Evolutionary conservation across 768 basidiomycete genomes (phyloP).

Genomic region (Agaricus blazei): DNA sequence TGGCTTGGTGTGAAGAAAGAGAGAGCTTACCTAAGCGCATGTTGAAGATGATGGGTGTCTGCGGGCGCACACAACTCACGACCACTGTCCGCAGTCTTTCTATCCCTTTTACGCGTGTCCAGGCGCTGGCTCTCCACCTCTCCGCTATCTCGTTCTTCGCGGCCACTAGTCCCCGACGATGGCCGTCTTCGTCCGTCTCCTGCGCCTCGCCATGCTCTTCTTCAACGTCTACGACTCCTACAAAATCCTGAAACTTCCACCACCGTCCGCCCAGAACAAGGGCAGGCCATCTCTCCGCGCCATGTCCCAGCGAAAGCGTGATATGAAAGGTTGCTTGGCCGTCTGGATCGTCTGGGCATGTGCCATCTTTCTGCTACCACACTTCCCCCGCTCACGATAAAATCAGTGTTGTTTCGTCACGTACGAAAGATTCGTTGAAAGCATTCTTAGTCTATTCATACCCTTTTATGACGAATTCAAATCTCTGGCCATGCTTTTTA

Average conservation of each 20-base stretch:
- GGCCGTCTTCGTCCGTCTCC: slow-evolving; percentile 62
- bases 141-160: slow-evolving; percentile 11
- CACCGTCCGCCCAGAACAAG: slow-evolving; percentile 45
- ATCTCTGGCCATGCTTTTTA: slow-evolving; percentile 64
- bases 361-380: slow-evolving; percentile 5
- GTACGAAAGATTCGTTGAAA: slow-evolving; percentile 66
- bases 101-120: slow-evolving; percentile 15
- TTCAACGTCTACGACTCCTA: slow-evolving; percentile 81
- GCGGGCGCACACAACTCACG: background rate
- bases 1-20: slow-evolving; percentile 21
- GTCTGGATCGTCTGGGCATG: slow-evolving; percentile 86
- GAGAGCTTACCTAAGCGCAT: slow-evolving; percentile 17
- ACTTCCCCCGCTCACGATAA: background rate
- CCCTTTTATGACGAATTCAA: slow-evolving; percentile 87
- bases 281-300: slow-evolving; percentile 64
- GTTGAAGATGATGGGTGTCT: background rate
- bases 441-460: slow-evolving; percentile 60
- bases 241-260: slow-evolving; percentile 72
- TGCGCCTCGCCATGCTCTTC: slow-evolving; percentile 68
- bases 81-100: slow-evolving; percentile 7
- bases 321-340: slow-evolving; percentile 80
- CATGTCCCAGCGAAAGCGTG: slow-evolving; percentile 70
- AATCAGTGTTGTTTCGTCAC: slow-evolving; percentile 59
- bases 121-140: background rate
- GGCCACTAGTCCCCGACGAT: slow-evolving; percentile 31